Conservation (phyloP, 805 yeast genomes). For the Lipomyces sp. region DNA sequence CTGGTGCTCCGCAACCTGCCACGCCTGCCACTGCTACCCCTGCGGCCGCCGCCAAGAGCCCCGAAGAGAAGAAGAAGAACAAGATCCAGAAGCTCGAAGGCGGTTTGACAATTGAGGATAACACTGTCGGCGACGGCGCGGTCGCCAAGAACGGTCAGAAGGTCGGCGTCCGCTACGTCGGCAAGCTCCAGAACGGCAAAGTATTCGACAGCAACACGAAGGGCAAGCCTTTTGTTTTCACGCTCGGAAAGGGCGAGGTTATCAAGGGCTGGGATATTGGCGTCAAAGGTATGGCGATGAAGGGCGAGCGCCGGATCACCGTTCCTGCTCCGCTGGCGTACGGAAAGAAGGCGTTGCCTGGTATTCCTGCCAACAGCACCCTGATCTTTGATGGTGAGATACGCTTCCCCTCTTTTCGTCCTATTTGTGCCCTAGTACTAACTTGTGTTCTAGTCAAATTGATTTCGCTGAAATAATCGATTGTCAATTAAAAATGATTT, state of each 20-base stretch:
- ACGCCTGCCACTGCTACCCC: constrained; percentile 19
- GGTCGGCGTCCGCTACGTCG: constrained; percentile 96
- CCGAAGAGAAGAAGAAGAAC: too few species aligned
- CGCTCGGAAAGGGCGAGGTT: constrained; percentile 95
- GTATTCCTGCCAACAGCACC: constrained; percentile 96
- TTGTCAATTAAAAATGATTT: too few species aligned
- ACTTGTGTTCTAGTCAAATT: constrained; percentile 20
- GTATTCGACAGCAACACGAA: constrained; percentile 95
- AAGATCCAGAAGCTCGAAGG: constrained; percentile 74
- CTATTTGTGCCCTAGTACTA: too few species aligned
- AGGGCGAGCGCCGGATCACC: constrained; percentile 97
- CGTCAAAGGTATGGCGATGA: constrained; percentile 97
- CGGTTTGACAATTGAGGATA: constrained; percentile 91
- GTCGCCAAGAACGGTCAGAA: constrained; percentile 82
- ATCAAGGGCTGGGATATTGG: constrained; percentile 97
- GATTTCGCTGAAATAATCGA: constrained; percentile 15
- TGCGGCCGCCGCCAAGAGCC: constrained; percentile 39
- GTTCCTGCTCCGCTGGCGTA: constrained; percentile 96
- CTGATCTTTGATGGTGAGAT: constrained; percentile 77
- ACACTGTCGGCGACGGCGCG: constrained; percentile 83
- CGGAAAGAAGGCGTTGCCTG: constrained; percentile 86
- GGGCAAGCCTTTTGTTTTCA: constrained; percentile 92
- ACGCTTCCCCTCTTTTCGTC: background rate
- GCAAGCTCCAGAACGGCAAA: constrained; percentile 94
- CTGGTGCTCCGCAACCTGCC: constrained; percentile 31